Evolutionary conservation across 352 stramenopile genomes (phyloP).

Genomic region (Globisporangium viniferum): DNA sequence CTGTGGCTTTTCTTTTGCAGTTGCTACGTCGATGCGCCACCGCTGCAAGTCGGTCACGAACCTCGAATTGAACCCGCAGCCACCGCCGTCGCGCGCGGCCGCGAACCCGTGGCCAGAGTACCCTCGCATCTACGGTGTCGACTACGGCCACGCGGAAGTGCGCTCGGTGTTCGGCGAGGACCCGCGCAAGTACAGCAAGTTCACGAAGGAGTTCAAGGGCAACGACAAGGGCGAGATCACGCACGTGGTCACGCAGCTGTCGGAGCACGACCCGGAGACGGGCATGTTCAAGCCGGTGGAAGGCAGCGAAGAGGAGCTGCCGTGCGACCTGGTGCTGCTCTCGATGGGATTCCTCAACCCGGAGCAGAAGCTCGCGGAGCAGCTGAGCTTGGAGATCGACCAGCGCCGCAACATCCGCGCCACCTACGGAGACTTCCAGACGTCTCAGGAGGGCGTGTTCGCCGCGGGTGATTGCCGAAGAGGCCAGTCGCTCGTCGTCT

Average conservation of each 20-base stretch:
- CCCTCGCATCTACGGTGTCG: constrained; percentile 96
- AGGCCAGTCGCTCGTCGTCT: constrained; percentile 97
- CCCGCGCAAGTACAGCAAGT: constrained; percentile 72
- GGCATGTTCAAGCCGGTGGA: constrained; percentile 62
- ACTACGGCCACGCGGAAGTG: constrained; percentile 98
- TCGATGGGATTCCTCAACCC: constrained; percentile 98
- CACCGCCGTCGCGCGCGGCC: constrained; percentile 86
- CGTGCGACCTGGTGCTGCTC: constrained; percentile 93
- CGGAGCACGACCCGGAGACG: constrained; percentile 63
- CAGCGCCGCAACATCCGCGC: constrained; percentile 94
- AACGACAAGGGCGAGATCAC: constrained; percentile 75
- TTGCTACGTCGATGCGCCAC: constrained; percentile 97
- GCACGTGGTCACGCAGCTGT: constrained; percentile 63
- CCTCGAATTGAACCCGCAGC: constrained; percentile 94
- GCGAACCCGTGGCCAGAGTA: constrained; percentile 98
- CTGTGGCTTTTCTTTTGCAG: constrained; percentile 6
- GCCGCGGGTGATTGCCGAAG: constrained; percentile 96
- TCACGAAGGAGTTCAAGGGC: constrained; percentile 78
- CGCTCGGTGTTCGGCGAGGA: constrained; percentile 90
- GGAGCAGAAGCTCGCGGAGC: constrained; percentile 88
- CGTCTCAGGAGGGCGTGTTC: constrained; percentile 95
- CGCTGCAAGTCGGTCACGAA: constrained; percentile 96
- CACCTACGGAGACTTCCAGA: constrained; percentile 93
- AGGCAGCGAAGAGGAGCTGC: constrained; percentile 92
- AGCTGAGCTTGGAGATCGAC: constrained; percentile 91